Conservation (phyloP, 768 basidiomycete species). For the Tulasnella sp. region DNA sequence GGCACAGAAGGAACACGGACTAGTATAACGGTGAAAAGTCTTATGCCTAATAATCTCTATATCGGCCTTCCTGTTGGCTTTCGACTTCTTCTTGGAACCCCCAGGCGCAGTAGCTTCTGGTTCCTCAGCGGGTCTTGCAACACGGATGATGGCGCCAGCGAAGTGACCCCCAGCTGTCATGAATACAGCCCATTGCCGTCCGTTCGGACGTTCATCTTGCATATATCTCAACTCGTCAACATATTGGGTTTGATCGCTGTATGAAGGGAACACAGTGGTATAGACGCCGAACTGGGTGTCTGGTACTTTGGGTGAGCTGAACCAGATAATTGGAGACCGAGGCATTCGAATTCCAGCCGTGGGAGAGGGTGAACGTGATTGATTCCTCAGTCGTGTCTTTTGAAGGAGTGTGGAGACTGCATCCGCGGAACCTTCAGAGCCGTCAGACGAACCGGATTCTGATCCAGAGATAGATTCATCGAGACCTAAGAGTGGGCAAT, state of each 20-base stretch:
- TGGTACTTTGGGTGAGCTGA: constrained; percentile 61
- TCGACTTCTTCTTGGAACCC: constrained; percentile 38
- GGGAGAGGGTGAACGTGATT: constrained; percentile 37
- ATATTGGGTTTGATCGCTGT: constrained; percentile 34
- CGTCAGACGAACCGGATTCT: constrained; percentile 40
- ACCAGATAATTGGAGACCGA: constrained; percentile 75
- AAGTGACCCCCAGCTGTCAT: constrained; percentile 99
- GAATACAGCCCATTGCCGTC: constrained; percentile 82
- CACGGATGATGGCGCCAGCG: constrained; percentile 77
- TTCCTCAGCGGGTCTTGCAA: constrained; percentile 43
- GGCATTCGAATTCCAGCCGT: constrained; percentile 30
- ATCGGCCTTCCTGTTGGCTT: constrained; percentile 55
- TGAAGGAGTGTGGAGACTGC: constrained; percentile 54
- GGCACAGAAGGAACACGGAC: constrained; percentile 36
- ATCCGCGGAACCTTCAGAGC: constrained; percentile 40
- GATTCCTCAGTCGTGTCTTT: constrained; percentile 38
- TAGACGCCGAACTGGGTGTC: constrained; percentile 84
- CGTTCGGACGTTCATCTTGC: constrained; percentile 42
- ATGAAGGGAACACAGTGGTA: constrained; percentile 52
- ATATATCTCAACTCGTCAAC: constrained; percentile 51
- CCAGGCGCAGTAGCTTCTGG: constrained; percentile 26
- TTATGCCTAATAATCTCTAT: constrained; percentile 78
- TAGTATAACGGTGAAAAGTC: constrained; percentile 97
- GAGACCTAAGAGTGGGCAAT: constrained; percentile 34
- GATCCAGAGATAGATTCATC: constrained; percentile 90